A percentile compares a stretch with the other conserved stretches of the same genome.
phyloP scores from a whole-genome alignment of 495 filamentous ascomycete species.

The Neurospora intermedia region DNA sequence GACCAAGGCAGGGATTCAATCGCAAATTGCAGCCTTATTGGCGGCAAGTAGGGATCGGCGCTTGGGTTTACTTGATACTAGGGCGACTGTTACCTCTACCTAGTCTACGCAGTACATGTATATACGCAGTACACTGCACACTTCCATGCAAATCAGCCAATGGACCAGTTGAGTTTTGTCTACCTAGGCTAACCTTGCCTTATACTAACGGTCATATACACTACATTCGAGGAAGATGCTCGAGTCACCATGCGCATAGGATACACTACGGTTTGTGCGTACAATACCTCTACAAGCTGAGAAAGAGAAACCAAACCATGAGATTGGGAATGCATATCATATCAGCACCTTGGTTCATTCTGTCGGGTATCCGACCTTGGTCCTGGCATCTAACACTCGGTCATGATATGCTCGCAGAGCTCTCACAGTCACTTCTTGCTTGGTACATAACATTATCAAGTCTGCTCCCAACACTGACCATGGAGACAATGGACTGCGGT shows the following conservation, averaged over 20 bases:
- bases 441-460: not conserved
- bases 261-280: not conserved
- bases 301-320: constrained; percentile 5
- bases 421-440: not conserved
- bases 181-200: not conserved
- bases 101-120: too few relatives aligned
- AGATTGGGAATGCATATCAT: constrained; percentile 9
- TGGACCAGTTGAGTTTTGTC: not conserved
- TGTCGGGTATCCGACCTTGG: not conserved
- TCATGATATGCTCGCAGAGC: not conserved
- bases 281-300: not conserved
- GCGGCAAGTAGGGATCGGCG: not conserved
- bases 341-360: not conserved
- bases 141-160: not conserved
- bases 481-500: not conserved
- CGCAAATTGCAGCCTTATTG: not conserved
- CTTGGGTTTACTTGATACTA: not conserved
- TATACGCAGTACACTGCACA: too few relatives aligned
- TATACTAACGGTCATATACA: not conserved
- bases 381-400: too few relatives aligned
- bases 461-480: not conserved
- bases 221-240: not conserved
- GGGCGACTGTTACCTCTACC: not conserved
- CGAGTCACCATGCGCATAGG: not conserved
- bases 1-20: not conserved